A percentile compares a stretch with the other conserved stretches of the same genome.
Evolutionary conservation across 2,329 filamentous ascomycete species (phyloP).

Genomic region (Pseudogymnoascus sp.): DNA sequence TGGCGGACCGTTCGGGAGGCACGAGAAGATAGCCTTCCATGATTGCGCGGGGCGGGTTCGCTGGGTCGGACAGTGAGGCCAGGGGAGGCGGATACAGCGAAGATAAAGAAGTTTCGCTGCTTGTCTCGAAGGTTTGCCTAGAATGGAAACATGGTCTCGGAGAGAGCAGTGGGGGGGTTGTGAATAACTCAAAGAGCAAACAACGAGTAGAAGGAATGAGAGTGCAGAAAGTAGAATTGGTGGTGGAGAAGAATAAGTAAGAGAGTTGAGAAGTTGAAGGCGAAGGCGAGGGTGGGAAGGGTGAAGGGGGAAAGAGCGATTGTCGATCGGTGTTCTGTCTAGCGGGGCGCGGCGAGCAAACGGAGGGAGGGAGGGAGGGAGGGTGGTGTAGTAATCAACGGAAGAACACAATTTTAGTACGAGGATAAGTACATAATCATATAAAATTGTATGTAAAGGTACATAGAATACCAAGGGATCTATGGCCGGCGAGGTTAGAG

Average conservation of each 20-base stretch:
- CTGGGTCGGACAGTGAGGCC: not conserved
- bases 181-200: not conserved
- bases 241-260: constrained; percentile 7
- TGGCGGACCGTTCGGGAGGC: constrained; percentile 46
- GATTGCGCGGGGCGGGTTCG: not conserved
- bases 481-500: not conserved
- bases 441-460: not conserved
- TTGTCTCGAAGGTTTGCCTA: not conserved
- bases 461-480: not conserved
- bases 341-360: constrained; percentile 9
- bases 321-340: constrained; percentile 8
- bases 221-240: not conserved
- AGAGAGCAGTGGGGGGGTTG: not conserved
- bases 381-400: not conserved
- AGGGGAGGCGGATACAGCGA: constrained; percentile 2
- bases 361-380: not conserved
- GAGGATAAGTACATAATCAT: not conserved
- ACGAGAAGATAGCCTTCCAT: constrained; percentile 48
- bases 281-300: constrained; percentile 4
- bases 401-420: constrained; percentile 5
- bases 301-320: constrained; percentile 8
- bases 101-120: constrained; percentile 8
- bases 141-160: constrained; percentile 6
- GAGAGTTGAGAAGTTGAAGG: constrained; percentile 1
- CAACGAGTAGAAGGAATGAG: not conserved